Evolutionary conservation across 208 protist genomes (phyloP), one percentile per base, ranked within the genome.

Genomic region (Crithidia acanthocephali): DNA sequence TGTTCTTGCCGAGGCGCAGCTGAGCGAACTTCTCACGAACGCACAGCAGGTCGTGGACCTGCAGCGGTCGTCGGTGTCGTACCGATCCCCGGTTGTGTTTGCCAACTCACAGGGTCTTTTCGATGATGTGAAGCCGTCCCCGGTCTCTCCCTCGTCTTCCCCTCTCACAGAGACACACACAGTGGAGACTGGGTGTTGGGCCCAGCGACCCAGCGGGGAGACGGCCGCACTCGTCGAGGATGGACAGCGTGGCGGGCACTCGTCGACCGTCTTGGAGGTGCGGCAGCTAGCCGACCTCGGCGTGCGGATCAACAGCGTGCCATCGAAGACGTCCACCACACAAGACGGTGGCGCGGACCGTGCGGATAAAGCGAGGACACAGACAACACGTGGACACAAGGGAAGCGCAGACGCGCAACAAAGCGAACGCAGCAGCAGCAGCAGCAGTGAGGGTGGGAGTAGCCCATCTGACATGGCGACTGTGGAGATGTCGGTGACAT

Each of bases 11-110:
- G 23, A 58, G 8, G 23, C 50, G 4, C 62, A 68, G 62, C 48
- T 68, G 18, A 16, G 2, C 0, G 32, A 68, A n/a, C 33, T 78
- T 4, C 16, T 71, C 27, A 47, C 56, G 25, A 20, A 27, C 35
- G 32, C 63, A 20, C 72, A 77, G 27, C 35, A 50, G 33, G 7
- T n/a, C n/a, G 25, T 23, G 25, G 42, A 22, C 5, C 16, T 6
- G 20, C 7, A 22, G 8, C 10, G 4, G 45, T 16, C 8, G 18
- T 23, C 45, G 18, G 45, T 4, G 18, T 16, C 20, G 45, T 22
- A 16, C 20, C 7, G 48, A 9, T 7, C 22, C 23, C 22, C 16
- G 22, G 3, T 11, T 53, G 48, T 22, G 2, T 23, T 53, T 4
- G 48, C 48, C 16, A 48, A 48, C 18, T 15, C 44, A 48, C 13